phyloP scores from a whole-genome alignment of 2,329 filamentous ascomycete genomes.

The Colletotrichum sp. region DNA sequence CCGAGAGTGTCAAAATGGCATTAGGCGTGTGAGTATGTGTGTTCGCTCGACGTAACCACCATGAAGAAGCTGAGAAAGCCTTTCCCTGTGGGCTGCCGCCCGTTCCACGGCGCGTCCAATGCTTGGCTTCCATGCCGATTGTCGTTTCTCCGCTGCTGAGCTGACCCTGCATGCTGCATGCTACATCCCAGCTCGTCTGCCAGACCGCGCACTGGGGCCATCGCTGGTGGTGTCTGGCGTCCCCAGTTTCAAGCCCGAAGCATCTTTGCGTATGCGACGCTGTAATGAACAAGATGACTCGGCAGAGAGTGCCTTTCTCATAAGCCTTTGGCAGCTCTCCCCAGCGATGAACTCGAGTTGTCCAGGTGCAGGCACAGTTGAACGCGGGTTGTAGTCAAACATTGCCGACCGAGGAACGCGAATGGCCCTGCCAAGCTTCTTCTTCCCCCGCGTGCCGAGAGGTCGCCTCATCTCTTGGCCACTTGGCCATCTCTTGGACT shows the following conservation, averaged over 20 bases:
- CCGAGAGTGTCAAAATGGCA: neutral
- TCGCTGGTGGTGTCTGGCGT: neutral
- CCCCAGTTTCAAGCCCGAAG: conserved; percentile 1
- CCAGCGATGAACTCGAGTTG: accelerated
- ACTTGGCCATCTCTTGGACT: conserved; percentile 5
- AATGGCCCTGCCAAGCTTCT: neutral
- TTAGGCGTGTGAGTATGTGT: neutral
- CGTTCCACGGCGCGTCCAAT: neutral
- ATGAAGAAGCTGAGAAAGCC: neutral
- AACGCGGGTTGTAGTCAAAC: neutral
- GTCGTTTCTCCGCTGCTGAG: neutral
- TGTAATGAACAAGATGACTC: neutral
- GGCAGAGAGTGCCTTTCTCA: neutral
- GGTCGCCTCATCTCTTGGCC: conserved; percentile 16
- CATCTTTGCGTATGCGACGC: neutral
- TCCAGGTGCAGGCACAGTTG: neutral
- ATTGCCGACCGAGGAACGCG: neutral
- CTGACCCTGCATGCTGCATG: neutral
- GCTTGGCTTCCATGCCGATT: neutral
- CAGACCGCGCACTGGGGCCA: neutral
- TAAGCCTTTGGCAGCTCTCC: neutral
- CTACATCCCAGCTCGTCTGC: neutral
- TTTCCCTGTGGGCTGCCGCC: neutral
- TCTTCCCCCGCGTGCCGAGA: conserved; percentile 1
- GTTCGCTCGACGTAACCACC: neutral